Evolutionary conservation across 371 early-diverging fungal genomes (phyloP).

Genomic region (Saksenaea vasiformis): DNA sequence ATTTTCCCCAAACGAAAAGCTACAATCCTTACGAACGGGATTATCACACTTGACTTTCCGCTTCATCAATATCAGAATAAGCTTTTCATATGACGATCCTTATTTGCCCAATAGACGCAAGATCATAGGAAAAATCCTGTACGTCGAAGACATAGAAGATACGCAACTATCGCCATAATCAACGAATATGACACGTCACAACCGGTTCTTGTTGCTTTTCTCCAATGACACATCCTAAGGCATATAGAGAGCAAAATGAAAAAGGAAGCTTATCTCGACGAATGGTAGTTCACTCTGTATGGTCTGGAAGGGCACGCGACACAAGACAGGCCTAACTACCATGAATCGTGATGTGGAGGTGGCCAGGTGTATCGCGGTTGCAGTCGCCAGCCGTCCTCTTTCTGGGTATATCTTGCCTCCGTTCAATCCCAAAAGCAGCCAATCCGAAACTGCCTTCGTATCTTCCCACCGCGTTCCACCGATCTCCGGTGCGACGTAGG

Average conservation of each 20-base stretch:
- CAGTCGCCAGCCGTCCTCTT: background rate
- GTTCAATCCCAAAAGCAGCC: background rate
- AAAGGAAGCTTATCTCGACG: background rate
- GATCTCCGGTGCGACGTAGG: background rate
- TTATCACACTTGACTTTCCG: too few relatives aligned
- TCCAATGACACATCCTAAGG: background rate
- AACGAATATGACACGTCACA: background rate
- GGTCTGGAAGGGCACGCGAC: background rate
- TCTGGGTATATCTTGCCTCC: background rate
- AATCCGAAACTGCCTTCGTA: background rate
- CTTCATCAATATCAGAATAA: too few relatives aligned
- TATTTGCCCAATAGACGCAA: background rate
- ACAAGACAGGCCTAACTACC: background rate
- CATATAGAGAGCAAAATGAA: too few relatives aligned
- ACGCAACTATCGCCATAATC: background rate
- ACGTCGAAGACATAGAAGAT: too few relatives aligned
- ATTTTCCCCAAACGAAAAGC: too few relatives aligned
- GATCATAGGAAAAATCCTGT: too few relatives aligned
- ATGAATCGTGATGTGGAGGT: slow-evolving; percentile 2
- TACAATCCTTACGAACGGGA: too few relatives aligned
- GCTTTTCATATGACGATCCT: too few relatives aligned
- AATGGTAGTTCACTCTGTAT: background rate
- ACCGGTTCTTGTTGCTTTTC: too few relatives aligned
- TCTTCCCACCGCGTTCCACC: background rate
- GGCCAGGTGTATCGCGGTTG: background rate